Evolutionary conservation across 164 flowering plant species (phyloP).

Genomic region (Magnolia kwangsiensis): DNA sequence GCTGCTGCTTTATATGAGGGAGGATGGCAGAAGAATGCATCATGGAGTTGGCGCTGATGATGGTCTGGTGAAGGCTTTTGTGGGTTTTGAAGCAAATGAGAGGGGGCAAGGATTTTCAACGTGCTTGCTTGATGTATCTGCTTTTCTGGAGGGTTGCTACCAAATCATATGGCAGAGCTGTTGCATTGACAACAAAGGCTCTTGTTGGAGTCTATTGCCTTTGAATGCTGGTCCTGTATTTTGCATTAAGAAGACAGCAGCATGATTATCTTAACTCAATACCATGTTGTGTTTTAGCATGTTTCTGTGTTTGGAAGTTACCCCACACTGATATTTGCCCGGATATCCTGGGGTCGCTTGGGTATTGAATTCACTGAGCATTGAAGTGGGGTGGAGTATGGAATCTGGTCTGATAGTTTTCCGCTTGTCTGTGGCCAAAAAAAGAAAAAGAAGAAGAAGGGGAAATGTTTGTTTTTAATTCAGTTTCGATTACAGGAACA

Average conservation of each 20-base stretch:
- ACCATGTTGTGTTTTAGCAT: too few species aligned
- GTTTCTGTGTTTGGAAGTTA: too few species aligned
- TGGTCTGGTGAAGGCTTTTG: conserved; percentile 24
- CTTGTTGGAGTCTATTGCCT: conserved; percentile 67
- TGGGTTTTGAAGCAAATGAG: conserved; percentile 46
- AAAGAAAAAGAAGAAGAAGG: too few species aligned
- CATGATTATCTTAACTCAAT: neutral
- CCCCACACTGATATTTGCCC: too few species aligned
- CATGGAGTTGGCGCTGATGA: conserved; percentile 10
- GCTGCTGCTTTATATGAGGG: conserved; percentile 36
- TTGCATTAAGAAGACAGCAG: conserved; percentile 23
- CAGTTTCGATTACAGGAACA: too few species aligned
- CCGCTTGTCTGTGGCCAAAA: too few species aligned
- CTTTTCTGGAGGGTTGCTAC: conserved; percentile 65
- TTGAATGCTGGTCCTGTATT: conserved; percentile 51
- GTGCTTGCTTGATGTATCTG: conserved; percentile 74
- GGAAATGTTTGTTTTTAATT: too few species aligned
- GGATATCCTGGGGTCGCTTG: too few species aligned
- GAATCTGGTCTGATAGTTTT: too few species aligned
- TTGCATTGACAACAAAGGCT: conserved; percentile 54
- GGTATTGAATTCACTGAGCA: too few species aligned
- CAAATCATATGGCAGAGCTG: conserved; percentile 66
- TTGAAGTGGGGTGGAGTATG: too few species aligned
- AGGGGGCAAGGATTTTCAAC: conserved; percentile 76
- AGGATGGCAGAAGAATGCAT: conserved; percentile 5